Evolutionary conservation across 805 yeast genomes (phyloP).

Genomic region (Lachancea nothofagi): DNA sequence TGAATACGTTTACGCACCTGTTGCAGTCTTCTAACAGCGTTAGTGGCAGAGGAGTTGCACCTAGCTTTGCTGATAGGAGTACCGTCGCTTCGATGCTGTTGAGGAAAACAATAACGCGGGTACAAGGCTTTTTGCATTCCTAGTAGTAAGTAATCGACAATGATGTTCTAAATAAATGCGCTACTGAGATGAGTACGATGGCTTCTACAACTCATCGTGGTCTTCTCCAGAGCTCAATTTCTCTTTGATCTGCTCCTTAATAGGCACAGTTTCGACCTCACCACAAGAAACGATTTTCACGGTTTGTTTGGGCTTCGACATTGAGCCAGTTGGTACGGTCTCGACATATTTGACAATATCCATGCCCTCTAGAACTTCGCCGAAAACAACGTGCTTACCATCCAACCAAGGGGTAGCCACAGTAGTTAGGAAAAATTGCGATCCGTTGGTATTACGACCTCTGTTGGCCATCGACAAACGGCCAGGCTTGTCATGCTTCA

Average conservation of each 20-base stretch:
- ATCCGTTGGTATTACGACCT: slow-evolving; percentile 79
- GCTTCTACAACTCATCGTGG: slow-evolving; percentile 6
- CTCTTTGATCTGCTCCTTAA: slow-evolving; percentile 10
- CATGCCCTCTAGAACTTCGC: slow-evolving; percentile 84
- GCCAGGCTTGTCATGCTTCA: slow-evolving; percentile 67
- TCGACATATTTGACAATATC: slow-evolving; percentile 78
- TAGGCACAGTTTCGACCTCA: slow-evolving; percentile 40
- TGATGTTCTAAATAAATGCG: too few species aligned
- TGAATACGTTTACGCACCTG: too few species aligned
- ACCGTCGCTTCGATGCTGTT: too few species aligned
- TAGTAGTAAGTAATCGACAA: too few species aligned
- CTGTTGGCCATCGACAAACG: slow-evolving; percentile 75
- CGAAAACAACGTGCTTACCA: slow-evolving; percentile 93
- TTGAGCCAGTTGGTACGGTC: slow-evolving; percentile 57
- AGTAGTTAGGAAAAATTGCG: slow-evolving; percentile 86
- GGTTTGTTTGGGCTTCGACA: slow-evolving; percentile 66
- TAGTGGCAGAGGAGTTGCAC: too few species aligned
- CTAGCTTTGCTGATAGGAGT: too few species aligned
- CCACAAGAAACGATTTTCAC: slow-evolving; percentile 69
- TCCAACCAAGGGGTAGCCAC: slow-evolving; percentile 89
- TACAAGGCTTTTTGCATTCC: too few species aligned
- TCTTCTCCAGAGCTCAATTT: slow-evolving; percentile 2
- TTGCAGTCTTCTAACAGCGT: too few species aligned
- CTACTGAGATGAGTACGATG: background rate
- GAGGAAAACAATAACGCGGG: too few species aligned